Evolutionary conservation across 306 rosid species (phyloP).

Genomic region (Spatholobus suberectus): DNA sequence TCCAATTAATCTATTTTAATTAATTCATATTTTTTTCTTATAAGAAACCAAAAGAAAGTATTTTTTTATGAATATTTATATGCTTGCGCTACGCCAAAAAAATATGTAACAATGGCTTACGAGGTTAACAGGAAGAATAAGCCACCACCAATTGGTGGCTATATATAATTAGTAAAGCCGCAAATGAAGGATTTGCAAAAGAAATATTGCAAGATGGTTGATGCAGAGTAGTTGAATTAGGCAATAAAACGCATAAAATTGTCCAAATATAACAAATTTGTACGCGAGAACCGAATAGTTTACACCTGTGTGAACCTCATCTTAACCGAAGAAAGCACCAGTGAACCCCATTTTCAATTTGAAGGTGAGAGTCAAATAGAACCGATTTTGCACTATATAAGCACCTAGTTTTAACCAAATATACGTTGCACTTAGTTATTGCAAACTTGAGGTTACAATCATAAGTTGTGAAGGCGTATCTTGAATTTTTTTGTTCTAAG

Average conservation of each 20-base stretch:
- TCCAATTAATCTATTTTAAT: too few relatives aligned
- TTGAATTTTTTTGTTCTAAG: not conserved
- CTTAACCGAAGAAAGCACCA: not conserved
- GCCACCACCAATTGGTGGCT: not conserved
- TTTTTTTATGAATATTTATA: too few relatives aligned
- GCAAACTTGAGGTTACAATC: not conserved
- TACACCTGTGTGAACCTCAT: conserved; percentile 40
- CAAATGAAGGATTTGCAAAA: conserved; percentile 31
- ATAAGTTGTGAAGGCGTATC: not conserved
- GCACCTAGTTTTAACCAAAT: not conserved
- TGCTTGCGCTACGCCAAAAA: too few relatives aligned
- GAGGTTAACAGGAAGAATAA: not conserved
- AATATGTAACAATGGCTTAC: too few relatives aligned
- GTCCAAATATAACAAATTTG: conserved; percentile 19
- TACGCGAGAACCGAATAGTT: not conserved
- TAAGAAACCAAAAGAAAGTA: too few relatives aligned
- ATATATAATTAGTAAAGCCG: conserved; percentile 32
- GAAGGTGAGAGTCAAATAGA: not conserved
- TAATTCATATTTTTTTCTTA: too few relatives aligned
- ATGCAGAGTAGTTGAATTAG: not conserved
- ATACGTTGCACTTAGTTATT: not conserved
- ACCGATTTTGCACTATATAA: not conserved
- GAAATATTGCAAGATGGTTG: conserved; percentile 12
- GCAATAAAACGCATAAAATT: not conserved
- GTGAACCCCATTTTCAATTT: conserved; percentile 3